These are phyloP conservation scores for Ophiostoma sp. DNA, from an alignment of 2,329 filamentous ascomycete genomes.

Conservation along the genomic window DNA sequence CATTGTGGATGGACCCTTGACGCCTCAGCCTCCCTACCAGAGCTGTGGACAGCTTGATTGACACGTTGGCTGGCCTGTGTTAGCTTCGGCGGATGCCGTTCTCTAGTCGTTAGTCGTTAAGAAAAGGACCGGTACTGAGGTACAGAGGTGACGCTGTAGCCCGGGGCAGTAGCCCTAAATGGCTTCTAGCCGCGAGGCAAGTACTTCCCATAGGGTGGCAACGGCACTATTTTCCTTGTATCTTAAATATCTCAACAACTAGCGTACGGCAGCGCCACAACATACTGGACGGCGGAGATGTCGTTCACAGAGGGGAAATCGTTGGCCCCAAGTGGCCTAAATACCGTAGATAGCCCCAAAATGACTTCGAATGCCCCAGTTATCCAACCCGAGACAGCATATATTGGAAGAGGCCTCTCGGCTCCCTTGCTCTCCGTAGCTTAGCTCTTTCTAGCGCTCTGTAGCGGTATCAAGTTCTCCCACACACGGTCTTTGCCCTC, in stretches of 20 bases:
- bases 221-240: background rate
- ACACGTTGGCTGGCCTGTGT: background rate
- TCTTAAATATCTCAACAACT: background rate
- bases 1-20: background rate
- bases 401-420: conserved; percentile 2
- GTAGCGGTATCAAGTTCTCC: too few relatives aligned
- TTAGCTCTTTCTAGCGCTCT: background rate
- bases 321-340: background rate
- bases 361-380: background rate
- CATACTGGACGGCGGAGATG: background rate
- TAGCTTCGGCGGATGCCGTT: conserved; percentile 13
- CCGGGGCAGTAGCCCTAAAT: background rate
- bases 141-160: too few relatives aligned
- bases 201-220: background rate
- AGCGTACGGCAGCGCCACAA: background rate
- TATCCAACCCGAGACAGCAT: background rate
- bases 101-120: background rate
- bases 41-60: background rate
- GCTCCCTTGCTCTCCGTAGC: background rate
- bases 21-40: conserved; percentile 4
- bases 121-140: too few relatives aligned
- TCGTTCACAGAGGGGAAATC: background rate
- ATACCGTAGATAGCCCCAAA: background rate
- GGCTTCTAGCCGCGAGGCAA: background rate
- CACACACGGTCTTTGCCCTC: too few relatives aligned